Conservation (phyloP, 73 alveolate species). For the Tetrahymena malaccensis region DNA sequence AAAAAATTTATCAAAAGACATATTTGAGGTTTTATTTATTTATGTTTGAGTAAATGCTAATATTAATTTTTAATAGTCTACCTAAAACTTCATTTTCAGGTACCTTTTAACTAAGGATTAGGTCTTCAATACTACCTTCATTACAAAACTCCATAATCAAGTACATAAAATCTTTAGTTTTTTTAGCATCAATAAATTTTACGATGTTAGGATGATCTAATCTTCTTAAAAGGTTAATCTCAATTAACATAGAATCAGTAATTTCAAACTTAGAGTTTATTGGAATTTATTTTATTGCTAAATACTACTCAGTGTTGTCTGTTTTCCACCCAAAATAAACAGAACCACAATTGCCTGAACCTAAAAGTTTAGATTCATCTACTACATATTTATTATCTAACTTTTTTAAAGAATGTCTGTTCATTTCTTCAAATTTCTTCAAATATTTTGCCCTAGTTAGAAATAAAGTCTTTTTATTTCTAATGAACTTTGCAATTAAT, state of each 20-base stretch:
- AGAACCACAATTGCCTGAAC: conserved; percentile 23
- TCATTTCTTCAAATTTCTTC: not conserved
- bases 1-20: no score
- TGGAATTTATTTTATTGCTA: conserved; percentile 34
- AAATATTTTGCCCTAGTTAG: not conserved
- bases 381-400: conserved; percentile 23
- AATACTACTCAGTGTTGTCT: conserved; percentile 8
- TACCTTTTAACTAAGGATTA: not conserved
- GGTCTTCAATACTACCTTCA: conserved; percentile 44
- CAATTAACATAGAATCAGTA: conserved; percentile 66
- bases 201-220: conserved; percentile 66
- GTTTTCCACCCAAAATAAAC: conserved; percentile 33
- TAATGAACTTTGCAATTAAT: not conserved
- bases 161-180: conserved; percentile 36
- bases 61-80: not conserved
- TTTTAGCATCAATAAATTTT: conserved; percentile 59
- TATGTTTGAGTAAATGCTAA: not conserved
- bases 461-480: not conserved
- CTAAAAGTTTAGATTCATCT: conserved; percentile 14
- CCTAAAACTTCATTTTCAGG: conserved; percentile 30
- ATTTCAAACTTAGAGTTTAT: conserved; percentile 63
- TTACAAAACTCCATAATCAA: conserved; percentile 53
- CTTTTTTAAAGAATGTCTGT: not conserved
- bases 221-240: conserved; percentile 49
- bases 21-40: no score